These are phyloP conservation scores for Salisapilia sapeloensis DNA, from an alignment of 352 stramenopile genomes.

Conservation along the genomic window DNA sequence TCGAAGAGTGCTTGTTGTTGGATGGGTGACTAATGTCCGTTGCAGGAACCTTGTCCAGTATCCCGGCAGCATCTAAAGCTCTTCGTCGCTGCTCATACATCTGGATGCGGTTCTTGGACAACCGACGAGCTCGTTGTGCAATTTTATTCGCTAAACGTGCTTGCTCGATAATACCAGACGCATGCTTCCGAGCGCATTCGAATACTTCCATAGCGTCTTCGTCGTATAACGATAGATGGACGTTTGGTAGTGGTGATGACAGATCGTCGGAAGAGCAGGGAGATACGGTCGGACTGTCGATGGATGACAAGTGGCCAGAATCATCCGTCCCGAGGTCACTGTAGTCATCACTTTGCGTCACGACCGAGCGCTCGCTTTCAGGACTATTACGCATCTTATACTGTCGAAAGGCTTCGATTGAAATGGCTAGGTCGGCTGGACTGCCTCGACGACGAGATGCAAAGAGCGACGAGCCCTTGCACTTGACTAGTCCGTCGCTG, in stretches of 20 bases:
- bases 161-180: slow-evolving; percentile 41
- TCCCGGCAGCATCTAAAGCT: too few relatives aligned
- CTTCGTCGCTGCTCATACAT: too few relatives aligned
- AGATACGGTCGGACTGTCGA: not conserved
- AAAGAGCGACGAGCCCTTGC: slow-evolving; percentile 35
- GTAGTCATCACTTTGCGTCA: not conserved
- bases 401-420: slow-evolving; percentile 51
- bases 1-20: too few relatives aligned
- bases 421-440: slow-evolving; percentile 54
- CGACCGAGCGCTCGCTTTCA: not conserved
- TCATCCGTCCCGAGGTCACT: not conserved
- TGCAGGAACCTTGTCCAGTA: too few relatives aligned
- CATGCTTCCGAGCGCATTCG: slow-evolving; percentile 13
- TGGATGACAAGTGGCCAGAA: not conserved
- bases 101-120: slow-evolving; percentile 45
- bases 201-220: slow-evolving; percentile 1
- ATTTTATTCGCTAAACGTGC: slow-evolving; percentile 46
- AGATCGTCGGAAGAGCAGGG: not conserved
- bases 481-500: slow-evolving; percentile 60
- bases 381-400: slow-evolving; percentile 23
- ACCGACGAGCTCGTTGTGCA: slow-evolving; percentile 48
- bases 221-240: not conserved
- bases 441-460: slow-evolving; percentile 40
- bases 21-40: too few relatives aligned
- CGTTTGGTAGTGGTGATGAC: not conserved